Percentiles rank a stretch among this genome's conserved stretches.
These are phyloP conservation scores for Ogataea salicorniae DNA, from an alignment of 805 yeast genomes.

Conservation along the genomic window DNA sequence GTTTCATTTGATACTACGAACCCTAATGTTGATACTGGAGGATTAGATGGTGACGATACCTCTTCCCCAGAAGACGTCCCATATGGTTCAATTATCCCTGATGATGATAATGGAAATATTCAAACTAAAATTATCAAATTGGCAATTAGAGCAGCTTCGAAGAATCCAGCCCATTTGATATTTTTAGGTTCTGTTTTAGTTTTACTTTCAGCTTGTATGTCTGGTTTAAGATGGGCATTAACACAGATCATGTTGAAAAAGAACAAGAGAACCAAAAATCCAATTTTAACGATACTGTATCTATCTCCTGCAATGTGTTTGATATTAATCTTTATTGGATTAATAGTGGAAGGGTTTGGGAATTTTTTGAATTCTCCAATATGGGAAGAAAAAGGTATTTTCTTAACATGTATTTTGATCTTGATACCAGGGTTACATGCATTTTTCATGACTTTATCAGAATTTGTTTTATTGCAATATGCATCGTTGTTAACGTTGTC, in stretches of 20 bases:
- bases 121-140: background rate
- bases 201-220: conserved; percentile 68
- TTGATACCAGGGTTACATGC: conserved; percentile 83
- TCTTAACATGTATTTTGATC: conserved; percentile 52
- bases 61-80: conserved; percentile 9
- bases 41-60: background rate
- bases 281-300: conserved; percentile 78
- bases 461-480: conserved; percentile 73
- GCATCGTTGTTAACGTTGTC: conserved; percentile 84
- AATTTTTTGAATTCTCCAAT: conserved; percentile 48
- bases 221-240: conserved; percentile 93
- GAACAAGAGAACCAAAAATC: conserved; percentile 58
- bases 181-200: conserved; percentile 68
- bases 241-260: conserved; percentile 75
- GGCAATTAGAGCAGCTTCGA: conserved; percentile 5
- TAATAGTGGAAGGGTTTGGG: conserved; percentile 62
- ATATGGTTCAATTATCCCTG: conserved; percentile 21
- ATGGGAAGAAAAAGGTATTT: conserved; percentile 60
- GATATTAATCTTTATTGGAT: conserved; percentile 56
- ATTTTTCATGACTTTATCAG: conserved; percentile 84
- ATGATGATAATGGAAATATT: conserved; percentile 10
- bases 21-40: background rate
- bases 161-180: conserved; percentile 20
- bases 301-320: conserved; percentile 80
- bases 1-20: background rate